Conservation (phyloP, 164 flowering plant species). For the Euptelea pleiosperma region DNA sequence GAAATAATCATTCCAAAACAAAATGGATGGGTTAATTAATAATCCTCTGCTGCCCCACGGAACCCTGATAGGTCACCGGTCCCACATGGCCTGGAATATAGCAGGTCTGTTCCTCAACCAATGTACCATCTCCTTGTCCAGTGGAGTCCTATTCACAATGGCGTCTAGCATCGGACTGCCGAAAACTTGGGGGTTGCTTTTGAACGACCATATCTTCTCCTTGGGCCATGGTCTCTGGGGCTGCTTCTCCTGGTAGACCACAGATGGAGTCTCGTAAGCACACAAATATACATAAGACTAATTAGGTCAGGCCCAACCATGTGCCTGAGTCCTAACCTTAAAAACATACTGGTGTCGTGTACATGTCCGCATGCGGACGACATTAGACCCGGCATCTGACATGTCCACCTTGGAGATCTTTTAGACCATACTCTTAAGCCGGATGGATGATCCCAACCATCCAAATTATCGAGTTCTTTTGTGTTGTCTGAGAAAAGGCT, state of each 20-base stretch:
- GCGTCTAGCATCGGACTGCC: slow-evolving; percentile 97
- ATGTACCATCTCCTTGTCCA: slow-evolving; percentile 81
- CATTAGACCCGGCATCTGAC: no score
- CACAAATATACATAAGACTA: no score
- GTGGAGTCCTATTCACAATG: slow-evolving; percentile 38
- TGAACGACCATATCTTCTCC: slow-evolving; percentile 82
- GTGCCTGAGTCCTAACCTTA: no score
- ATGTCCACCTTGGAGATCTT: no score
- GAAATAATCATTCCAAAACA: slow-evolving; percentile 50
- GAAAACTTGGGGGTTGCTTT: slow-evolving; percentile 42
- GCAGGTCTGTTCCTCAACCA: slow-evolving; percentile 86
- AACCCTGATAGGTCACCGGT: slow-evolving; percentile 22
- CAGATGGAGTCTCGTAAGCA: slow-evolving; percentile 1
- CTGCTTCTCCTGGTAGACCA: slow-evolving; percentile 66
- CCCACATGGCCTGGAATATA: slow-evolving; percentile 69
- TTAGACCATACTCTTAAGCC: no score
- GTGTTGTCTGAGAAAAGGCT: no score
- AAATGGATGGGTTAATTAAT: slow-evolving; percentile 2
- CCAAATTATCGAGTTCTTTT: no score
- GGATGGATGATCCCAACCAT: no score
- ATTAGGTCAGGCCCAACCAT: no score
- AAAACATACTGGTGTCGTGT: no score
- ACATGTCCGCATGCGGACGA: no score
- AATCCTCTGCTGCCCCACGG: no score
- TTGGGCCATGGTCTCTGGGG: slow-evolving; percentile 92